phyloP scores from a whole-genome alignment of 2,329 filamentous ascomycete species.

The Paraphoma chrysanthemicola region DNA sequence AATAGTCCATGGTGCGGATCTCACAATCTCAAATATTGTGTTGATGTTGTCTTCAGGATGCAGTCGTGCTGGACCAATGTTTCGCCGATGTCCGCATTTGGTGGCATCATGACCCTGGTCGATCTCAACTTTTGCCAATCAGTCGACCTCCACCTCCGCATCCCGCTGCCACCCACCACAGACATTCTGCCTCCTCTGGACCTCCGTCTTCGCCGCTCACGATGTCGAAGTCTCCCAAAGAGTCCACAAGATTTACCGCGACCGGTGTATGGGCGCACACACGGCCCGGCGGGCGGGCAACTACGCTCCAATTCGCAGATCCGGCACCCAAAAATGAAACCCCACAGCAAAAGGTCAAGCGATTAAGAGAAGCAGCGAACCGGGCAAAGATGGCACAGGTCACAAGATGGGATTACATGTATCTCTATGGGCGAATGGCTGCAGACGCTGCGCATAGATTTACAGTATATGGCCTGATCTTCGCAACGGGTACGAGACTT shows the following conservation, averaged over 20 bases:
- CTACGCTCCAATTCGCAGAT: slow-evolving; percentile 49
- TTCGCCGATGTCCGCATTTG: slow-evolving; percentile 36
- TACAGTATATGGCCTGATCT: slow-evolving; percentile 66
- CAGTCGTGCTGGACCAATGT: slow-evolving; percentile 15
- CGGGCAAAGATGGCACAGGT: slow-evolving; percentile 57
- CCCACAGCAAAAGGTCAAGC: slow-evolving; percentile 61
- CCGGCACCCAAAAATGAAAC: slow-evolving; percentile 57
- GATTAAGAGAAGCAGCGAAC: slow-evolving; percentile 58
- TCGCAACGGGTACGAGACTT: slow-evolving; percentile 61
- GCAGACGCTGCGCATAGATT: slow-evolving; percentile 68
- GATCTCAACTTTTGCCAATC: slow-evolving; percentile 44
- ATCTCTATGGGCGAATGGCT: slow-evolving; percentile 44
- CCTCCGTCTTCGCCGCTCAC: slow-evolving; percentile 14
- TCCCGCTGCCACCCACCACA: slow-evolving; percentile 13
- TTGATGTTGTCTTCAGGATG: too few relatives aligned
- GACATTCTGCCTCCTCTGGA: slow-evolving; percentile 3
- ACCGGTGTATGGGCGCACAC: slow-evolving; percentile 74
- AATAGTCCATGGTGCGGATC: too few relatives aligned
- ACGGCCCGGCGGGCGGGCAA: slow-evolving; percentile 58
- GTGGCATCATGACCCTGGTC: too few relatives aligned
- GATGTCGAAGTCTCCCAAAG: slow-evolving; percentile 73
- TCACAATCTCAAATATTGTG: too few relatives aligned
- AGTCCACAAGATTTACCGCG: slow-evolving; percentile 80
- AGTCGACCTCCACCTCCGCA: slow-evolving; percentile 33
- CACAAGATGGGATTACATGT: slow-evolving; percentile 59